Conservation (phyloP, 164 flowering plant species). For the Annona squamosa region DNA sequence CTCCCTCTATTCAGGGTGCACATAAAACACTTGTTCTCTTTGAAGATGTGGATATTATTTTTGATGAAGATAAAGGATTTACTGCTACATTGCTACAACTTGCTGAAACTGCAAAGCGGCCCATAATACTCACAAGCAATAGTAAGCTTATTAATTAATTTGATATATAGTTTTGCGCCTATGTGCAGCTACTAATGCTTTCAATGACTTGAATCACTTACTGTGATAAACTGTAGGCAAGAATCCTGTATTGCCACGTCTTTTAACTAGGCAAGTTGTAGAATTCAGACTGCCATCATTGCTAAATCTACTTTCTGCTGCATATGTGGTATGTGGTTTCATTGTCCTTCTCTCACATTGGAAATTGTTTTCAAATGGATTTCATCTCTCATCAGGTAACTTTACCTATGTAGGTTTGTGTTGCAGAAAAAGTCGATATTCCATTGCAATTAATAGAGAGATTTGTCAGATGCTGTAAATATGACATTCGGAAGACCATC, state of each 20-base stretch:
- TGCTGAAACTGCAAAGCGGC: slow-evolving; percentile 80
- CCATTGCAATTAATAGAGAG: slow-evolving; percentile 39
- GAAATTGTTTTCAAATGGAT: not conserved
- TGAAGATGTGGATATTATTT: slow-evolving; percentile 85
- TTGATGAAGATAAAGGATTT: slow-evolving; percentile 85
- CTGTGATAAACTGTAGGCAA: slow-evolving; percentile 35
- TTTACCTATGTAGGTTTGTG: slow-evolving; percentile 55
- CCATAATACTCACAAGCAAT: slow-evolving; percentile 82
- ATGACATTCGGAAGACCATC: slow-evolving; percentile 85
- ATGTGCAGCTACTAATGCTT: not conserved
- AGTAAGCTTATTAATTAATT: slow-evolving; percentile 40
- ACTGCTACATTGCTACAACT: slow-evolving; percentile 64
- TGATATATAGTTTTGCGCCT: not conserved
- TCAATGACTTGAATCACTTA: not conserved
- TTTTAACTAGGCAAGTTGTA: slow-evolving; percentile 52
- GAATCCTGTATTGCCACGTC: slow-evolving; percentile 57
- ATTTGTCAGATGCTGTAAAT: slow-evolving; percentile 42
- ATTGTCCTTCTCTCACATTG: not conserved
- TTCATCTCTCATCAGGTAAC: slow-evolving; percentile 1
- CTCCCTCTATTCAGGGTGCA: slow-evolving; percentile 22
- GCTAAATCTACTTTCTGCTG: slow-evolving; percentile 48
- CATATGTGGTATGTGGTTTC: slow-evolving; percentile 39
- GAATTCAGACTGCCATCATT: slow-evolving; percentile 52
- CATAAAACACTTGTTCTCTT: slow-evolving; percentile 71
- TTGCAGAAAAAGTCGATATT: slow-evolving; percentile 47